Evolutionary conservation across 2,329 filamentous ascomycete species (phyloP).

Genomic region (Penicillium sp.): DNA sequence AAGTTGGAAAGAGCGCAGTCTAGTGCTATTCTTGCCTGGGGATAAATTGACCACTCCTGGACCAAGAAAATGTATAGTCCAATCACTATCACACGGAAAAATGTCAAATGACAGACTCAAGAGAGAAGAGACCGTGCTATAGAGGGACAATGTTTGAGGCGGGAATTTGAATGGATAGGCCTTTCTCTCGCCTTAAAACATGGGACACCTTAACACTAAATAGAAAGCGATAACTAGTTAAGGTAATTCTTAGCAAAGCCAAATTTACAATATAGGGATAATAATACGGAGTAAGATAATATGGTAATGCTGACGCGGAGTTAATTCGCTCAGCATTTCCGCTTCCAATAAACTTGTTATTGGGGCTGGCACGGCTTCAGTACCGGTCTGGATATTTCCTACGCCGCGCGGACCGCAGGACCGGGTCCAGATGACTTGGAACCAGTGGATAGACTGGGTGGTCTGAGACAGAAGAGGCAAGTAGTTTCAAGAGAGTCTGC

Average conservation of each 20-base stretch:
- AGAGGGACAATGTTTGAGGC: neutral
- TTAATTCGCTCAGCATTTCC: neutral
- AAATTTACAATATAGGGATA: neutral
- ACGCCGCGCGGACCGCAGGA: slow-evolving; percentile 14
- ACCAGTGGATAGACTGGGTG: neutral
- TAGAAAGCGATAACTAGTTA: neutral
- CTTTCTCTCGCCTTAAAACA: neutral
- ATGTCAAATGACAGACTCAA: slow-evolving; percentile 11
- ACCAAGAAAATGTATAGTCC: neutral
- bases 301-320: neutral
- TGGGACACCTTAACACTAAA: neutral
- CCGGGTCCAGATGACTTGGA: slow-evolving; percentile 15
- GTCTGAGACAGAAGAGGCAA: neutral
- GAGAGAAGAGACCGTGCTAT: neutral
- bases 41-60: neutral
- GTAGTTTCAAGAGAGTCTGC: neutral
- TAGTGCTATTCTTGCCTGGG: neutral
- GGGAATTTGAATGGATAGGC: neutral
- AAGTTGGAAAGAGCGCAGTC: slow-evolving; percentile 15
- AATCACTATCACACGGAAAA: slow-evolving; percentile 12
- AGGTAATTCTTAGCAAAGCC: neutral
- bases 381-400: neutral
- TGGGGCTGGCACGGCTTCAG: neutral
- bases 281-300: too few species aligned
- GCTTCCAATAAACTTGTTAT: neutral